Conservation (phyloP, 352 stramenopile genomes). For the Phytopythium oedochilum region DNA sequence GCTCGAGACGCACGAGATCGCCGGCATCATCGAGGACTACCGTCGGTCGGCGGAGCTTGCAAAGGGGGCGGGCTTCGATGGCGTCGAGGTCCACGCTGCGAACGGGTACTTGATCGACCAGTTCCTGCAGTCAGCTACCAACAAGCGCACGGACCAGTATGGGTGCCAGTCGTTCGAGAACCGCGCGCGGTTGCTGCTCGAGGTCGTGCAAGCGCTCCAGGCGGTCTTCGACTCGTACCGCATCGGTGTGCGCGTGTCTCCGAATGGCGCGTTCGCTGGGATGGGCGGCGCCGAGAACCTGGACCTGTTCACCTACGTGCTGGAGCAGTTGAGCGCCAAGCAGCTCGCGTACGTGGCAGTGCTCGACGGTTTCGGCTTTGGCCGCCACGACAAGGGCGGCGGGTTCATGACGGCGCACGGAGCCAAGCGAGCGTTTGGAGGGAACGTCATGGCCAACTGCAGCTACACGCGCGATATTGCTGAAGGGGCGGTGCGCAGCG, state of each 20-base stretch:
- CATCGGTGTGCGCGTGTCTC: slow-evolving; percentile 31
- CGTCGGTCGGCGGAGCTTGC: slow-evolving; percentile 38
- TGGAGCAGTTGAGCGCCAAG: slow-evolving; percentile 28
- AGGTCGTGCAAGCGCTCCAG: slow-evolving; percentile 59
- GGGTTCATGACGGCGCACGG: slow-evolving; percentile 23
- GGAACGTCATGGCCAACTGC: slow-evolving; percentile 24
- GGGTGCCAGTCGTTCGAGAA: slow-evolving; percentile 85
- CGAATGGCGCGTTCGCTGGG: slow-evolving; percentile 22
- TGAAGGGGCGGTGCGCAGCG: slow-evolving; percentile 23
- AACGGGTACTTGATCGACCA: slow-evolving; percentile 92
- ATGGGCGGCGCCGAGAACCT: slow-evolving; percentile 43
- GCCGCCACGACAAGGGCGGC: slow-evolving; percentile 24
- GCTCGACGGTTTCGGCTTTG: slow-evolving; percentile 28
- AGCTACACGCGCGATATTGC: slow-evolving; percentile 29
- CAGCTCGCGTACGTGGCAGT: slow-evolving; percentile 35
- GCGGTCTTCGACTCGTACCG: slow-evolving; percentile 18
- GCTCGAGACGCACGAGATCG: slow-evolving; percentile 74
- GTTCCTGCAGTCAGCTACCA: slow-evolving; percentile 70
- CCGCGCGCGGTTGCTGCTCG: slow-evolving; percentile 58
- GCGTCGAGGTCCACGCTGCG: slow-evolving; percentile 59
- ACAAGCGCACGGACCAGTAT: slow-evolving; percentile 76
- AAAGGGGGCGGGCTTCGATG: too few relatives aligned
- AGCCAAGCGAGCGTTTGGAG: slow-evolving; percentile 27
- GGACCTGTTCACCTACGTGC: slow-evolving; percentile 24
- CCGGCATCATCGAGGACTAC: slow-evolving; percentile 61